A percentile compares a stretch with the other conserved stretches of the same genome.
phyloP scores from a whole-genome alignment of 2,329 filamentous ascomycete genomes.

The Sclerotinia minor region DNA sequence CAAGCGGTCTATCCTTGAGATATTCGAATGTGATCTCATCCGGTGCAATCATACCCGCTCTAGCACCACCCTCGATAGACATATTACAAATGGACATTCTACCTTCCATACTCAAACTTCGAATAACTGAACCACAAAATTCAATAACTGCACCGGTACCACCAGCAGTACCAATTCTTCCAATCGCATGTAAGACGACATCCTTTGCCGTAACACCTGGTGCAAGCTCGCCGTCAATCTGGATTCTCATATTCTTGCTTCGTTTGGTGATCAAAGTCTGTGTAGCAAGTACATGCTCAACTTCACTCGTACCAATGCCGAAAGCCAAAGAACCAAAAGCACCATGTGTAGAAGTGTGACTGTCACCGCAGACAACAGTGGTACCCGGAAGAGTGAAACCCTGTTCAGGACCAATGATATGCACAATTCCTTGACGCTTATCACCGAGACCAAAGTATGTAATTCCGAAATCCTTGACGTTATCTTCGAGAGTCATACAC shows the following conservation, averaged over 20 bases:
- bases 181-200: slow-evolving; percentile 89
- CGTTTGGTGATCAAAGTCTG: slow-evolving; percentile 92
- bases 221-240: slow-evolving; percentile 86
- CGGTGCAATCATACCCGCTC: slow-evolving; percentile 95
- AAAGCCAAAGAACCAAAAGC: slow-evolving; percentile 94
- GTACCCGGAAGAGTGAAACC: slow-evolving; percentile 97
- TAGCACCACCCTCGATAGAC: slow-evolving; percentile 93
- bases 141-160: slow-evolving; percentile 95
- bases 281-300: slow-evolving; percentile 96
- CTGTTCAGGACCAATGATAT: slow-evolving; percentile 97
- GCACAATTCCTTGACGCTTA: slow-evolving; percentile 96
- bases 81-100: slow-evolving; percentile 99
- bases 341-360: slow-evolving; percentile 96
- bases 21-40: slow-evolving; percentile 95
- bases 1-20: slow-evolving; percentile 85
- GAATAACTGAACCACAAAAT: slow-evolving; percentile 94
- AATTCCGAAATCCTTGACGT: slow-evolving; percentile 93
- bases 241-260: slow-evolving; percentile 98
- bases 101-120: slow-evolving; percentile 87
- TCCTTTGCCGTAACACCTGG: slow-evolving; percentile 97
- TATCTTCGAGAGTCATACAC: slow-evolving; percentile 94
- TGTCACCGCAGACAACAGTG: slow-evolving; percentile 96
- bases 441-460: slow-evolving; percentile 97
- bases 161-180: slow-evolving; percentile 90
- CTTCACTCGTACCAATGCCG: slow-evolving; percentile 96